These are phyloP conservation scores for Leccinellum luteum DNA, from an alignment of 768 basidiomycete genomes.

Conservation along the genomic window DNA sequence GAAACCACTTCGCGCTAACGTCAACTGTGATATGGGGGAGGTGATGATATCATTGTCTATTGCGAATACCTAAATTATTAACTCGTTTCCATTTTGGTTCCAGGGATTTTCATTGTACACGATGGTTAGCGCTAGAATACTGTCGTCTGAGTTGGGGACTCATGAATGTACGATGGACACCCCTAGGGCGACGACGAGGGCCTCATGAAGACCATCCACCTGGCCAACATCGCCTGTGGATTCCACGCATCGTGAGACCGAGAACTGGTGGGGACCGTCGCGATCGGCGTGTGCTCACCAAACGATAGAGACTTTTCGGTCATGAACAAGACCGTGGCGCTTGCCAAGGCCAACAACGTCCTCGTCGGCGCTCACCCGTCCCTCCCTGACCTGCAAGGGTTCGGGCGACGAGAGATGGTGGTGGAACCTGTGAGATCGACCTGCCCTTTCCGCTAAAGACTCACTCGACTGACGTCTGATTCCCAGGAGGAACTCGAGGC, in stretches of 20 bases:
- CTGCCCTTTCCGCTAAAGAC: background rate
- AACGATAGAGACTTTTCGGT: conserved; percentile 54
- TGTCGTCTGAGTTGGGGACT: background rate
- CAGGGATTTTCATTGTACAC: conserved; percentile 54
- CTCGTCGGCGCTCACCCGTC: conserved; percentile 66
- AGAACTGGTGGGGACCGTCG: background rate
- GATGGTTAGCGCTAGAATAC: conserved; percentile 30
- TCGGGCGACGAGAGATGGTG: conserved; percentile 63
- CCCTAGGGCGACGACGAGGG: conserved; percentile 48
- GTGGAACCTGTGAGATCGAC: conserved; percentile 48
- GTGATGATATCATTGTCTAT: conserved; percentile 23
- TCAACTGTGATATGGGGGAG: conserved; percentile 60
- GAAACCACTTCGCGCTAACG: conserved; percentile 36
- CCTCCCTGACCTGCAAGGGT: conserved; percentile 60
- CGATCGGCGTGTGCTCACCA: background rate
- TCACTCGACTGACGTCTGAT: background rate
- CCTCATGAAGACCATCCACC: conserved; percentile 55
- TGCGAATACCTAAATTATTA: background rate
- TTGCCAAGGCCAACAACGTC: conserved; percentile 56
- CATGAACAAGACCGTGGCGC: conserved; percentile 59
- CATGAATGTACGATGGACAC: background rate
- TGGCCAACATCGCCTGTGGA: conserved; percentile 66
- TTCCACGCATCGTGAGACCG: conserved; percentile 57
- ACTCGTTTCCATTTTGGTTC: background rate
- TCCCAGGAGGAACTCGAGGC: conserved; percentile 52